phyloP scores from a whole-genome alignment of 495 filamentous ascomycete species.

The Penicillium dipodomyicola region DNA sequence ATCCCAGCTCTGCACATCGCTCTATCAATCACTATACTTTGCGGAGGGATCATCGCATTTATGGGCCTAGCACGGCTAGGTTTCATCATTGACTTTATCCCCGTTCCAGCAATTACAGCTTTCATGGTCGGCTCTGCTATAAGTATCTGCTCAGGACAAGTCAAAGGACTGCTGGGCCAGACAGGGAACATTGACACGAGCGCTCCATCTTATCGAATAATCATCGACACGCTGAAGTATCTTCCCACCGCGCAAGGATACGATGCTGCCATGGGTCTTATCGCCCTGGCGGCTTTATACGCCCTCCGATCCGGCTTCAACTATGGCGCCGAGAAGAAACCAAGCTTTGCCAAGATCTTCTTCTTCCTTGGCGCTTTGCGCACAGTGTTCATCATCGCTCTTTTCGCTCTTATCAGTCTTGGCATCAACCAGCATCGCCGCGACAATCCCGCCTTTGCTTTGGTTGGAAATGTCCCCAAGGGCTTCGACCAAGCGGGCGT shows the following conservation, averaged over 20 bases:
- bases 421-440: constrained; percentile 62
- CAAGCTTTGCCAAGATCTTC: constrained; percentile 63
- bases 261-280: constrained; percentile 87
- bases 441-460: constrained; percentile 54
- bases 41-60: constrained; percentile 70
- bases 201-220: constrained; percentile 71
- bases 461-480: constrained; percentile 70
- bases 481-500: constrained; percentile 74
- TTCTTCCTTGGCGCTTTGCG: constrained; percentile 89
- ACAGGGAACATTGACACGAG: constrained; percentile 62
- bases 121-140: constrained; percentile 97
- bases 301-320: constrained; percentile 64
- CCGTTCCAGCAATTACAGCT: constrained; percentile 79
- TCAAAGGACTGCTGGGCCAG: constrained; percentile 79
- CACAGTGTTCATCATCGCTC: constrained; percentile 81
- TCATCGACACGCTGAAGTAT: constrained; percentile 79
- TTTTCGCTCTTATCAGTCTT: constrained; percentile 87
- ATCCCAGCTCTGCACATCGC: constrained; percentile 61
- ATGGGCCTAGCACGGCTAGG: constrained; percentile 77
- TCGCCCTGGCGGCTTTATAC: constrained; percentile 81
- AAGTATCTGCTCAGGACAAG: constrained; percentile 81
- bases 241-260: constrained; percentile 58
- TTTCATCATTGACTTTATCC: constrained; percentile 92
- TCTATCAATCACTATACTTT: constrained; percentile 71
- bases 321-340: constrained; percentile 59